Evolutionary conservation across 139 green algal species (phyloP).

Genomic region (Chlorella sp.): DNA sequence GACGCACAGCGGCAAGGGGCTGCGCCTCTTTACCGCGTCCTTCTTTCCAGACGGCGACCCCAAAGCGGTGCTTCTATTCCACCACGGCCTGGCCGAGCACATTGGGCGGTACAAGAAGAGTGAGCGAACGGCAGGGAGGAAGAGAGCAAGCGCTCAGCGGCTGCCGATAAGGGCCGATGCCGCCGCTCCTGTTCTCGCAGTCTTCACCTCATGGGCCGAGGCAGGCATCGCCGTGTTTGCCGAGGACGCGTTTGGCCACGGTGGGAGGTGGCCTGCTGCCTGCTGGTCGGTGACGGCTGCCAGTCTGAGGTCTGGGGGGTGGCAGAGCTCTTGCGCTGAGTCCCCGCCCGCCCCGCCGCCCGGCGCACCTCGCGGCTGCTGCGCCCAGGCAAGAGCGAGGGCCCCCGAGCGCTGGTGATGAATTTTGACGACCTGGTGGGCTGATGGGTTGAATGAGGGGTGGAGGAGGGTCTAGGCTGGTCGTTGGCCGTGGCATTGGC

Average conservation of each 20-base stretch:
- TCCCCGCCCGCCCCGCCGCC: too few species aligned
- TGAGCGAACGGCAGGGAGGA: slow-evolving; percentile 12
- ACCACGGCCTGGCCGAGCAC: slow-evolving; percentile 68
- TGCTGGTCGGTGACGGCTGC: too few species aligned
- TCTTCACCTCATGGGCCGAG: slow-evolving; percentile 36
- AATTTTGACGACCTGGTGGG: slow-evolving; percentile 37
- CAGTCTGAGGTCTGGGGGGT: too few species aligned
- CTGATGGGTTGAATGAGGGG: background rate
- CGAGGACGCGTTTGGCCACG: slow-evolving; percentile 48
- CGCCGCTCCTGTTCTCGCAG: background rate
- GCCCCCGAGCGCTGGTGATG: slow-evolving; percentile 26
- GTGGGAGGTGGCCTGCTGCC: too few species aligned
- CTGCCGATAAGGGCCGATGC: background rate
- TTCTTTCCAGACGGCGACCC: too few species aligned
- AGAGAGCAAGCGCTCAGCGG: background rate
- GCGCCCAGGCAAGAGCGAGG: slow-evolving; percentile 24
- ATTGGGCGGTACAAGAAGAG: slow-evolving; percentile 51
- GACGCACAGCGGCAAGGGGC: too few species aligned
- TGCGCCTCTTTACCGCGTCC: too few species aligned
- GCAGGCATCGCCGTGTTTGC: slow-evolving; percentile 50
- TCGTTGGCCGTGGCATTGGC: too few species aligned
- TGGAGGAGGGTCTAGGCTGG: background rate
- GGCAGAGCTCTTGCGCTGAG: too few species aligned
- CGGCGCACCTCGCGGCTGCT: too few species aligned
- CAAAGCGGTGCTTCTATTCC: slow-evolving; percentile 51